phyloP scores from a whole-genome alignment of 2,329 filamentous ascomycete species.

The Phaeosphaeriaceae sp. region DNA sequence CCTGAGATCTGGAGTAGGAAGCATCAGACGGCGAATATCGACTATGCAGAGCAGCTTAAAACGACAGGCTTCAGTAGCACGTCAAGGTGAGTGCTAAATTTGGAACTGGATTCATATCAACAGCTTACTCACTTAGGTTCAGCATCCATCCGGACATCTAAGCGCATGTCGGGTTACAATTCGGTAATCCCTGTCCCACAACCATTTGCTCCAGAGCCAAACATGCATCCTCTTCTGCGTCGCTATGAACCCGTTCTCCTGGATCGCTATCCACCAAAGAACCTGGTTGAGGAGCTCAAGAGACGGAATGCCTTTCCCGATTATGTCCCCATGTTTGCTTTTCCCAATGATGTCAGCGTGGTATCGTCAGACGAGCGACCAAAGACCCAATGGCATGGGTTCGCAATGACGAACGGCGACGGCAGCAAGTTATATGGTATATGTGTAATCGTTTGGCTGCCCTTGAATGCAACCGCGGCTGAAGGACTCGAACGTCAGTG shows the following conservation, averaged over 20 bases:
- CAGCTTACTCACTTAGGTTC: conserved; percentile 31
- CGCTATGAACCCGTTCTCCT: conserved; percentile 96
- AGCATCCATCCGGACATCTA: conserved; percentile 78
- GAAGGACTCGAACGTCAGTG: conserved; percentile 76
- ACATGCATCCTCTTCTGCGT: conserved; percentile 94
- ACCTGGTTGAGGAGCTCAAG: conserved; percentile 78
- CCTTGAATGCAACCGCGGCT: conserved; percentile 79
- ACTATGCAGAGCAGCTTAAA: conserved; percentile 92
- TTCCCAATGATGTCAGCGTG: conserved; percentile 96
- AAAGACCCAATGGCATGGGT: conserved; percentile 97
- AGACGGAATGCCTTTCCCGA: conserved; percentile 89
- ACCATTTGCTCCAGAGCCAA: conserved; percentile 83
- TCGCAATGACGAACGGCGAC: conserved; percentile 95
- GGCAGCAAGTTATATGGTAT: conserved; percentile 92
- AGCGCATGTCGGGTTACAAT: conserved; percentile 94
- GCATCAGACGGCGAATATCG: conserved; percentile 89
- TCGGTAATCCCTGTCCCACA: conserved; percentile 95
- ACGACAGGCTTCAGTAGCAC: conserved; percentile 77
- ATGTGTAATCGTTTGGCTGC: conserved; percentile 90
- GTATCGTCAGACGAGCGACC: conserved; percentile 94
- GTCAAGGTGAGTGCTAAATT: conserved; percentile 67
- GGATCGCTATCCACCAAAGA: conserved; percentile 88
- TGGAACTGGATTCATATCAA: conserved; percentile 11
- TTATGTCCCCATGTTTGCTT: conserved; percentile 99
- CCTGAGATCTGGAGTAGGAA: conserved; percentile 72